Base-by-base conservation (phyloP, 805 yeast genomes). In the Zygosaccharomyces pseudorouxii region DNA sequence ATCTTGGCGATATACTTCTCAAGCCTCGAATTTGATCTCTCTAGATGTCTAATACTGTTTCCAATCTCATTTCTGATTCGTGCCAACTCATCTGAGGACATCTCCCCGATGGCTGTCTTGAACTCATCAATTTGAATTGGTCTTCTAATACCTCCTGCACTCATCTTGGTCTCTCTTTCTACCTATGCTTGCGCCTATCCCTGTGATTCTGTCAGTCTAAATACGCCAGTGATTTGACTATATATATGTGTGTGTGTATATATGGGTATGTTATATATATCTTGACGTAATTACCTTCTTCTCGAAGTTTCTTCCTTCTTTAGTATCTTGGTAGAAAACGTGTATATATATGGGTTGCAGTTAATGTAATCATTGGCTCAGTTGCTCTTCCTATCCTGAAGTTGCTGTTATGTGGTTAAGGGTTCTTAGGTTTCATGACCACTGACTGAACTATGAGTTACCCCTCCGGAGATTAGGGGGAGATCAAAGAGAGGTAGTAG, bases 1-100 rank as follows among this genome's bases (percentile, higher is more conserved):
- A 68, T 60, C 23, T 70, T 69, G 9, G 67, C 64, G 14, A 79
- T 65, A 48, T 78, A 75, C n/a, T 64, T 60, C 12, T 56, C 50
- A 59, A 84, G 70, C 38, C 75, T 66, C 23, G 64, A 62, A 55
- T 82, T 83, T 1, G 88, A 79, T 39, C 75, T 77, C 39, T 67
- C 55, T 43, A 83, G 60, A 58, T 78, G 80, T 3, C 53, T 48
- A 14, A 80, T 59, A 14, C 84, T 76, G 38, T 65, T 69, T 11
- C 49, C 48, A n/a, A 78, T 56, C 48, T 69, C 71, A 12, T 49
- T 40, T 36, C 65, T 60, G 16, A 74, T 59, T 1, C 57, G 49
- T 7, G 54, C 43, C 36, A 78, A 55, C 45, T 77, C 75, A 2
- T 69, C 76, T 37, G 75, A 78, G 0, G 80, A 64, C 22, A 81